Conservation (phyloP, 2,329 filamentous ascomycete genomes). For the Alternaria sp. region DNA sequence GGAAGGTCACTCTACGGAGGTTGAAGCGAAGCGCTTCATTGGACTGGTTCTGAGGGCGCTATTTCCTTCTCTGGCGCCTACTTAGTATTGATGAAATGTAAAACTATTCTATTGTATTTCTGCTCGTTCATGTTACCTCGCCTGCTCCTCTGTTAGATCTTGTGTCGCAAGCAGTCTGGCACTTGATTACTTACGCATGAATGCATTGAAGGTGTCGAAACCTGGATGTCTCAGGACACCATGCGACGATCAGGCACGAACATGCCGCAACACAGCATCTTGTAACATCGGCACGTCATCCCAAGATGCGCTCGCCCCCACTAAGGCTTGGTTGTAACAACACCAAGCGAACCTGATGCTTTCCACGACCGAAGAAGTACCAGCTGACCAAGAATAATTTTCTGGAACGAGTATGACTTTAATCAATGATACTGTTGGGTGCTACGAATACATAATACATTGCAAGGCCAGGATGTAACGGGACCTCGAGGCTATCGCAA, state of each 20-base stretch:
- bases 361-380: neutral
- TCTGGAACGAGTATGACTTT: neutral
- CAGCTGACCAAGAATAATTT: neutral
- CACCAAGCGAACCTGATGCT: neutral
- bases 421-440: neutral
- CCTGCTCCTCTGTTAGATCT: too few relatives aligned
- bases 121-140: neutral
- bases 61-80: slow-evolving; percentile 27
- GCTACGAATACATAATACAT: neutral
- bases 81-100: slow-evolving; percentile 40
- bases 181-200: neutral
- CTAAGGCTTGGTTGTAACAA: neutral
- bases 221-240: slow-evolving; percentile 21
- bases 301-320: neutral
- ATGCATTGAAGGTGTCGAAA: slow-evolving; percentile 10
- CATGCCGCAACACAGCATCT: slow-evolving; percentile 21
- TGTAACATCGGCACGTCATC: neutral
- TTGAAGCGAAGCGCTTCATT: slow-evolving; percentile 44
- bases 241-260: slow-evolving; percentile 12
- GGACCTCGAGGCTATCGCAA: too few relatives aligned
- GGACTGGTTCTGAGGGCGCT: slow-evolving; percentile 41
- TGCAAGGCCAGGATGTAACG: too few relatives aligned
- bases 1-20: slow-evolving; percentile 38
- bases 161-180: neutral
- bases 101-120: slow-evolving; percentile 27